A percentile compares a stretch with the other conserved stretches of the same genome.
Conservation (phyloP, 495 filamentous ascomycete species). For the Cryomyces minteri region DNA sequence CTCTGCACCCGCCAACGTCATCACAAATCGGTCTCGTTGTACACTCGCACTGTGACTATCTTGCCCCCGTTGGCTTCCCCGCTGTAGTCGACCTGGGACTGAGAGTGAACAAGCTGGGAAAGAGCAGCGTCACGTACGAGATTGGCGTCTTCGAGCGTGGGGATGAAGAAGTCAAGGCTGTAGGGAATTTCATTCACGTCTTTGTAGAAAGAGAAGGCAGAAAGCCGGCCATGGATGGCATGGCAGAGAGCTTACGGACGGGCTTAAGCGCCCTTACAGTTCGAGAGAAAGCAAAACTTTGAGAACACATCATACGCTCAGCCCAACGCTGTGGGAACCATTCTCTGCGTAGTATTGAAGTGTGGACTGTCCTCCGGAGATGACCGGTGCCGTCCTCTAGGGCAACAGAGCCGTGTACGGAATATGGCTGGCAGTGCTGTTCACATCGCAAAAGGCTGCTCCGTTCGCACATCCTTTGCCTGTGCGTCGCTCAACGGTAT, state of each 20-base stretch:
- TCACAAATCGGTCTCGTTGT: constrained; percentile 67
- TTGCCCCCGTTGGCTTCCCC: constrained; percentile 68
- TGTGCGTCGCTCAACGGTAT: no score
- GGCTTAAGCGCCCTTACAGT: constrained; percentile 12
- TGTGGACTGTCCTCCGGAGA: no score
- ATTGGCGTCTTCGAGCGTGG: constrained; percentile 70
- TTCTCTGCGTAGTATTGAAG: no score
- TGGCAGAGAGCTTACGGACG: constrained; percentile 30
- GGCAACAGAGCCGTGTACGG: no score
- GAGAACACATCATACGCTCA: no score
- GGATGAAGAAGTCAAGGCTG: constrained; percentile 57
- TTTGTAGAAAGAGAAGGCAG: constrained; percentile 62
- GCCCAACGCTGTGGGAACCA: no score
- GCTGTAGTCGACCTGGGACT: constrained; percentile 65
- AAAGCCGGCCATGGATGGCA: constrained; percentile 41
- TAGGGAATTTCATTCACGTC: constrained; percentile 78
- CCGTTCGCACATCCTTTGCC: no score
- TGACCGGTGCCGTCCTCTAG: no score
- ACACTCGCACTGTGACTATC: constrained; percentile 67
- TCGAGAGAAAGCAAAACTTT: background rate
- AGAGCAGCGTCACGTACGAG: constrained; percentile 84
- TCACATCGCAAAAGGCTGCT: no score
- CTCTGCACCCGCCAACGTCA: constrained; percentile 48
- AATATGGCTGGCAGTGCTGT: no score
- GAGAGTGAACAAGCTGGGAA: constrained; percentile 66